Evolutionary conservation across 805 yeast genomes (phyloP).

Genomic region (Ogataea chonburiensis): DNA sequence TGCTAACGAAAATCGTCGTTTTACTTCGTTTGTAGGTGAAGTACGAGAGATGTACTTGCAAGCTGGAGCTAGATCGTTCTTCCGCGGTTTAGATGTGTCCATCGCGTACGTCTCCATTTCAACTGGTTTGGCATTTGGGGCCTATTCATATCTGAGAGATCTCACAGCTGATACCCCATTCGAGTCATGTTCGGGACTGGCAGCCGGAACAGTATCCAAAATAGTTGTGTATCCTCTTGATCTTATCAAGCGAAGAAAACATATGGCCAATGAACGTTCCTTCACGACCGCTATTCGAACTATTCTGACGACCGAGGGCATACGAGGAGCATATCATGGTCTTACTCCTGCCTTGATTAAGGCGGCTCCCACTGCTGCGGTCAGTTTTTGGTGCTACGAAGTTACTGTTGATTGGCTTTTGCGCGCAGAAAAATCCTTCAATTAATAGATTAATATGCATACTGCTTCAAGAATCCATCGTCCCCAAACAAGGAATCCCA

Average conservation of each 20-base stretch:
- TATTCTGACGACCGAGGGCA: slow-evolving; percentile 57
- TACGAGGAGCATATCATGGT: slow-evolving; percentile 72
- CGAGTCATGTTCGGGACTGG: slow-evolving; percentile 63
- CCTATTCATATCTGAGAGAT: slow-evolving; percentile 55
- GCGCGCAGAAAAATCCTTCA: slow-evolving; percentile 8
- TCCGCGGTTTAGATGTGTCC: slow-evolving; percentile 49
- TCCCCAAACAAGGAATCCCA: slow-evolving; percentile 41
- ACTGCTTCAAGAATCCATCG: slow-evolving; percentile 26
- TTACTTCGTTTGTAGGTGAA: slow-evolving; percentile 37
- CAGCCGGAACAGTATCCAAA: slow-evolving; percentile 78
- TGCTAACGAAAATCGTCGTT: slow-evolving; percentile 46
- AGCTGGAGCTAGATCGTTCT: slow-evolving; percentile 47
- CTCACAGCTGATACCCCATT: slow-evolving; percentile 35
- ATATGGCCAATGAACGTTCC: slow-evolving; percentile 42
- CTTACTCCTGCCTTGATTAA: slow-evolving; percentile 67
- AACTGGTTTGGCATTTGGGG: slow-evolving; percentile 73
- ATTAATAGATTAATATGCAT: slow-evolving; percentile 14
- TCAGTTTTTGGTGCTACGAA: slow-evolving; percentile 37
- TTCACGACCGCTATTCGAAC: slow-evolving; percentile 30
- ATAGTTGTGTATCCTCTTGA: slow-evolving; percentile 82
- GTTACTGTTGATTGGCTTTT: slow-evolving; percentile 26
- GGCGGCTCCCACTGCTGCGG: slow-evolving; percentile 70
- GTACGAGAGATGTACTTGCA: slow-evolving; percentile 32
- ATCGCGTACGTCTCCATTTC: slow-evolving; percentile 64
- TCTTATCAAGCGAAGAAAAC: slow-evolving; percentile 73